phyloP scores from a whole-genome alignment of 2,329 filamentous ascomycete species.

The Sarocladium strictum region DNA sequence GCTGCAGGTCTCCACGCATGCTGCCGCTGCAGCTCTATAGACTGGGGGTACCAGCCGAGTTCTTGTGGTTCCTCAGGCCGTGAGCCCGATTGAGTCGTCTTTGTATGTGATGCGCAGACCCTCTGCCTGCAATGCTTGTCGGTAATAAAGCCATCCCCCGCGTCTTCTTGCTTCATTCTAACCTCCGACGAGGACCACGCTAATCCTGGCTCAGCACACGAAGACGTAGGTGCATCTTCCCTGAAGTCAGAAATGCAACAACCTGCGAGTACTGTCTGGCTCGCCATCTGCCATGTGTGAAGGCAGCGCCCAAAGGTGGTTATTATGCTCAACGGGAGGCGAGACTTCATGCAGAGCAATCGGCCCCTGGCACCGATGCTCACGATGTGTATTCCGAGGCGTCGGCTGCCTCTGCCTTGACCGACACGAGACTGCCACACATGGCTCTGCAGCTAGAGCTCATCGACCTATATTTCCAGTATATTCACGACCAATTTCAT shows the following conservation, averaged over 20 bases:
- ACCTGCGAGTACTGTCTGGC: constrained; percentile 4
- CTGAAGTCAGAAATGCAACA: neutral
- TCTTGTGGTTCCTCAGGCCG: neutral
- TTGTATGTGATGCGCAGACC: neutral
- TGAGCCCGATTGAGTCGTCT: neutral
- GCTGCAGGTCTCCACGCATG: too few species aligned
- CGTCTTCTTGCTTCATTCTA: neutral
- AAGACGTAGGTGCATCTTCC: constrained; percentile 1
- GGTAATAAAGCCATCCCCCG: neutral
- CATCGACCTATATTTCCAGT: constrained; percentile 26
- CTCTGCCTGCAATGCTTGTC: constrained; percentile 6
- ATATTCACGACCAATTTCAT: constrained; percentile 29
- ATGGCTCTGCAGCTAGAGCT: constrained; percentile 17
- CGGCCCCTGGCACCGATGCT: neutral
- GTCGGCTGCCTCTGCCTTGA: neutral
- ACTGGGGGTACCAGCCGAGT: neutral
- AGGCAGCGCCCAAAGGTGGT: neutral
- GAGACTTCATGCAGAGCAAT: neutral
- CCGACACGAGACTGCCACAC: constrained; percentile 11
- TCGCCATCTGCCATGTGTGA: neutral
- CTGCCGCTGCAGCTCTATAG: neutral
- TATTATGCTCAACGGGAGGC: neutral
- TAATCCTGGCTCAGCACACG: neutral
- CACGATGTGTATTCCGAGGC: neutral
- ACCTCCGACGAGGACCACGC: neutral